Base-by-base conservation (phyloP, 306 rosid species). In the Vigna trinervia region DNA sequence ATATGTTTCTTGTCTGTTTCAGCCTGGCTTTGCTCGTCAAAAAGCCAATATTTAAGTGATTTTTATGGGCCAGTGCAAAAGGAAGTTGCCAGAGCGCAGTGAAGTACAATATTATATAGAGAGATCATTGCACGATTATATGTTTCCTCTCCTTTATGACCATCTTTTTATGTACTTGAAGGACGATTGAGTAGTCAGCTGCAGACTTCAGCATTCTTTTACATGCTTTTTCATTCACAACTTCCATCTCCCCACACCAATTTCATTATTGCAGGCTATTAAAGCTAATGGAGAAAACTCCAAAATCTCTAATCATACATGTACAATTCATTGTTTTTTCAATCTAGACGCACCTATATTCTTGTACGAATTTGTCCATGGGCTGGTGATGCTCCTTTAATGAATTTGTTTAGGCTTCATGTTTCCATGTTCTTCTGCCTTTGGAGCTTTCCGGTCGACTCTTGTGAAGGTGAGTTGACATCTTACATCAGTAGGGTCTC, bases 1-100 rank as follows among this genome's bases (percentile, higher is more conserved):
- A 41, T 82, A 63, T 83, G 82, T 78, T 79, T 90, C 77, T 50
- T 80, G 70, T 88, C 73, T 84, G 15, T 22, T 79, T 83, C 97
- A 95, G 99, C 99, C 97, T 6, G 97, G 97, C 69, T 95, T 92
- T 78, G 89, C 98, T 83, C 90, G 98, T 73, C 95, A 88, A 80
- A 86, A 89, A 78, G 84, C 88, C 59, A 88, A 81, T 71, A 69
- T 71, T 79, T 82, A 69, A 85, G 84, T 83, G 78, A 70, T 83
- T 68, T 84, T 68, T 26, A 19, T 46, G 74, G 57, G 46, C 73
- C 45, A 75, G 71, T 59, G 39, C 26, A 68, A 30, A 67, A 57
- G 28, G 81, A 81, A 69, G 50, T 69, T 41, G 68, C 78, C 52
- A 52, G 39, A 23, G 69, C 15, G 47, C 75, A 53, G 67, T 81